A percentile compares a stretch with the other conserved stretches of the same genome.
These are phyloP conservation scores for Tylopilus plumbeoviolaceoides DNA, from an alignment of 768 basidiomycete genomes.

Conservation along the genomic window DNA sequence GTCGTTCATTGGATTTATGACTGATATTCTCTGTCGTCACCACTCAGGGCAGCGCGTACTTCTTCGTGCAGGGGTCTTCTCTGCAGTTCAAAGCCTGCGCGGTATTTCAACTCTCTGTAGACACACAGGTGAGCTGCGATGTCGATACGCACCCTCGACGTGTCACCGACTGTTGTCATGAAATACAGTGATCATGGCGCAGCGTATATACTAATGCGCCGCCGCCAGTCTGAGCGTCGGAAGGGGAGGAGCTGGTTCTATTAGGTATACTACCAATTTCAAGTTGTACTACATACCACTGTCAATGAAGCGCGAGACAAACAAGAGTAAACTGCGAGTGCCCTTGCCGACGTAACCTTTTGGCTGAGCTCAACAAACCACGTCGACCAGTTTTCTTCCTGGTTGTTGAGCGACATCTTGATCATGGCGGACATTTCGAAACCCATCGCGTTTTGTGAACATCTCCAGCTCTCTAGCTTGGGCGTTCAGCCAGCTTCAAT, in stretches of 20 bases:
- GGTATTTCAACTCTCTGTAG: constrained; percentile 78
- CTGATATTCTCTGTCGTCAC: constrained; percentile 15
- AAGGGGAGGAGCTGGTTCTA: constrained; percentile 61
- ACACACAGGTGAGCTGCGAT: constrained; percentile 58
- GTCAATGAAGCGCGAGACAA: constrained; percentile 23
- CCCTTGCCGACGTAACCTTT: constrained; percentile 11
- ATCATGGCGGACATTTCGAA: constrained; percentile 40
- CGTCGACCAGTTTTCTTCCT: constrained; percentile 15
- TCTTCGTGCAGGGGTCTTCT: constrained; percentile 68
- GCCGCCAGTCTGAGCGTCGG: constrained; percentile 47
- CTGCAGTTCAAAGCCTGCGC: constrained; percentile 82
- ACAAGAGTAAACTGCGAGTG: constrained; percentile 28
- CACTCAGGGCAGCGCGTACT: constrained; percentile 66
- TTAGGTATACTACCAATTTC: constrained; percentile 36
- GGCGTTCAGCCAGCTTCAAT: constrained; percentile 97
- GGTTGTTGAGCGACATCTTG: constrained; percentile 18
- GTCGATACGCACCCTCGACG: constrained; percentile 1
- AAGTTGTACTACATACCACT: not conserved
- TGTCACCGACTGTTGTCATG: constrained; percentile 9
- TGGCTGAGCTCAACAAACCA: constrained; percentile 21
- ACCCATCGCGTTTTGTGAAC: constrained; percentile 87
- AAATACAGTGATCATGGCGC: constrained; percentile 62
- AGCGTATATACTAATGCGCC: constrained; percentile 65
- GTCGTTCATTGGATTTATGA: constrained; percentile 7
- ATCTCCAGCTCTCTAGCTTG: constrained; percentile 90